Evolutionary conservation across 2,329 filamentous ascomycete species (phyloP).

Genomic region (Xylaria sp.): DNA sequence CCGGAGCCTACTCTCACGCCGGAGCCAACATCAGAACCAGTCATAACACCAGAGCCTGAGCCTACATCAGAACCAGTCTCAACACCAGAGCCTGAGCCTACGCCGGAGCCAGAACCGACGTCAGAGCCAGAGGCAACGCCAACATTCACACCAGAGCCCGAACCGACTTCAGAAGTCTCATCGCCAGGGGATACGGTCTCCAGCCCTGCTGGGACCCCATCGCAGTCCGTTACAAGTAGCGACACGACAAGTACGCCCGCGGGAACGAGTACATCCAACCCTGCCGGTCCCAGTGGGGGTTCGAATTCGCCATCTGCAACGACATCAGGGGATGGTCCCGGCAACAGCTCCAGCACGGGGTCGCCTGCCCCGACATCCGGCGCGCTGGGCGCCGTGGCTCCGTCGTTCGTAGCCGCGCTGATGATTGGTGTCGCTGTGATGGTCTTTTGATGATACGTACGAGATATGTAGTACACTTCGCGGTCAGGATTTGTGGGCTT

Average conservation of each 20-base stretch:
- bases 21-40: neutral
- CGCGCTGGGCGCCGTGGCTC: neutral
- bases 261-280: neutral
- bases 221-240: slow-evolving; percentile 3
- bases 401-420: neutral
- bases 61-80: neutral
- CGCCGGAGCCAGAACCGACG: neutral
- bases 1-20: slow-evolving; percentile 10
- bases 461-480: too few species aligned
- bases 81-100: neutral
- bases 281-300: neutral
- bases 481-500: neutral
- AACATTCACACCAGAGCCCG: neutral
- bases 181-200: neutral
- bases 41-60: neutral
- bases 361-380: slow-evolving; percentile 1
- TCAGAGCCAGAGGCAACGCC: neutral
- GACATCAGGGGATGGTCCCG: neutral
- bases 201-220: slow-evolving; percentile 1
- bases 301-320: neutral
- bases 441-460: neutral
- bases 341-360: neutral
- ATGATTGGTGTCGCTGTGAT: slow-evolving; percentile 9
- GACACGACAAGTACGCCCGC: neutral
- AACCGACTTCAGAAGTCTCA: slow-evolving; percentile 6